Evolutionary conservation across 441 rosid species (phyloP), one percentile per base, ranked within the genome.

Genomic region (Melastoma candidum): DNA sequence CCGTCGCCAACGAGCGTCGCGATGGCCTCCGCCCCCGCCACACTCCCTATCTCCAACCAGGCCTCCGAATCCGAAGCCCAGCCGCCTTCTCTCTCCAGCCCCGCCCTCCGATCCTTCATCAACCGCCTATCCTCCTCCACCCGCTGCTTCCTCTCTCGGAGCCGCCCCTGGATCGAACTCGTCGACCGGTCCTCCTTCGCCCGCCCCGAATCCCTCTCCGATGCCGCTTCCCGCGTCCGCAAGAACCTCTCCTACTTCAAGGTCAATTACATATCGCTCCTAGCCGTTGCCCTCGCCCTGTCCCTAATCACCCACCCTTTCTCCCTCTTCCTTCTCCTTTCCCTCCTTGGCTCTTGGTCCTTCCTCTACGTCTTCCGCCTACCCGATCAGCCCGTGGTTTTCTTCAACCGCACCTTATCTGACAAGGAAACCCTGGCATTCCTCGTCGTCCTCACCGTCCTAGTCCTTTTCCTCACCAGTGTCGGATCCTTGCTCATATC

Each of bases 401-500:
- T 82, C 26, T 51, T 75, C 11, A 80, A 84, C 56, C 83, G 89
- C 27, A 65, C 80, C 8, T 80, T 85, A 46, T 80, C 89, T 0
- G 87, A 85, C 22, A 83, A 84, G 3, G 94, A 85, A 26, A 82
- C 85, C 51, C 81, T 85, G 3, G 89, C 77, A 4, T 48, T 54
- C 4, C 56, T 82, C 58, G 77, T 85, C 1, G 39, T 80, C 5
- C 12, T 68, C 67, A 84, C 89, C 0, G 52, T 80, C 10, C 66
- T 82, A 13, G 86, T 84, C 11, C 81, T 84, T 25, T 82, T 84
- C 41, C 63, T 84, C 68, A 84, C 94, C 48, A 79, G 81, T 67
- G 86, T 84, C 1, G 94, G 94, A 12, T 82, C 89, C 32, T 51
- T 84, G 26, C 26, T 85, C 62, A 85, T 82, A 52, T 76, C 94